Evolutionary conservation across 129 eudicot species (phyloP).

Genomic region (Tagetes patula): DNA sequence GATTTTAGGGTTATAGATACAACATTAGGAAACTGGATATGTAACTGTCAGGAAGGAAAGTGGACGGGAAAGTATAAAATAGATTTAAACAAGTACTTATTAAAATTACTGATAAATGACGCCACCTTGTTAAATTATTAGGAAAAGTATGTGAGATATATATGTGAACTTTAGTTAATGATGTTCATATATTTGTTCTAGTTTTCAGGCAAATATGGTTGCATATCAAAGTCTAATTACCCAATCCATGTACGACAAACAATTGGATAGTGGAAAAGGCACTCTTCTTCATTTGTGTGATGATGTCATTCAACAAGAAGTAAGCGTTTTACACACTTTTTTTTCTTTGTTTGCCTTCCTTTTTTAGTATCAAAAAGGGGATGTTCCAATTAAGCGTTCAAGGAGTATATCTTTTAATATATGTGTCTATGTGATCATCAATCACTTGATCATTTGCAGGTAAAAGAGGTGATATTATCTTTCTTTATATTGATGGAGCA

Average conservation of each 20-base stretch:
- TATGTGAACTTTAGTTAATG: background rate
- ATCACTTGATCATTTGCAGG: conserved; percentile 45
- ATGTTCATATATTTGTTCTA: conserved; percentile 25
- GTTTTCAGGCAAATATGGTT: conserved; percentile 86
- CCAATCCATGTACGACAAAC: conserved; percentile 97
- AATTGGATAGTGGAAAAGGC: conserved; percentile 91
- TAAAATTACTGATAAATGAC: no score
- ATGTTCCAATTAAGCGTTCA: background rate
- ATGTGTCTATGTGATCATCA: background rate
- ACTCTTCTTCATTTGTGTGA: conserved; percentile 97
- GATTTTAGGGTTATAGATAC: background rate
- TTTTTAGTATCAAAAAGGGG: background rate
- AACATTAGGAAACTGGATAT: background rate
- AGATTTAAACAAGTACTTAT: background rate
- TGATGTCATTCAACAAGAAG: conserved; percentile 98
- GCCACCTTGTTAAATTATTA: background rate
- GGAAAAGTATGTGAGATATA: no score
- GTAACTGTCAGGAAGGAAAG: background rate
- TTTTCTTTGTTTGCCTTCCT: background rate
- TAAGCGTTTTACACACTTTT: conserved; percentile 26
- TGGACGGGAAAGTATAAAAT: background rate
- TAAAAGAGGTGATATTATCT: conserved; percentile 77
- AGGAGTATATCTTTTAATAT: background rate
- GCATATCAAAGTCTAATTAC: conserved; percentile 84
- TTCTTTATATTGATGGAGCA: conserved; percentile 91